Base-by-base conservation (phyloP, 805 yeast genomes). In the Candida vaughaniae region DNA sequence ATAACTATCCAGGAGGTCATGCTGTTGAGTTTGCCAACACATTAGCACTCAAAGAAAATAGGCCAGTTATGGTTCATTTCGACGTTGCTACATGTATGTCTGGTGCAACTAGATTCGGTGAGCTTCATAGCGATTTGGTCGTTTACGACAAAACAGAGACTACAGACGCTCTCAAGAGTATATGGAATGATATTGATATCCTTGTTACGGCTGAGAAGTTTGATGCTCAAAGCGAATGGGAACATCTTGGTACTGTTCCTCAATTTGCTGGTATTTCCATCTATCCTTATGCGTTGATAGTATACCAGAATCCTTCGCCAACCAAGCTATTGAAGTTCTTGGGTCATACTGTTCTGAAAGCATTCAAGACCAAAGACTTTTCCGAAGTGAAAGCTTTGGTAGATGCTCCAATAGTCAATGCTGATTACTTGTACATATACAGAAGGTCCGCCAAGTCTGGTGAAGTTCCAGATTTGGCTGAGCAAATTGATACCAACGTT, bases 1-100 rank as follows among this genome's bases (percentile, higher is more conserved):
- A 66, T 56, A 91, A 91, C 57, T 91, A 91, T 54, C 95, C 96
- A 2, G 97, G 97, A 9, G 97, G 96, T 0, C 69, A 61, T 1
- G 95, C 96, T 0, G 60, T 89, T 22, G 42, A 53, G 11, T 51
- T 52, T 16, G 69, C 85, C 40, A 84, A 87, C 49, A 48, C 65
- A 7, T 54, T 64, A 8, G 41, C 30, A 3, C 54, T 63, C 14
- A 14, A 18, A n/a, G 18, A 31, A 12, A 18, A 20, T 25, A 17
- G 14, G 10, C 10, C 18, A 4, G 45, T 43, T 6, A 41, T 69
- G 0, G 78, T 90, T 7, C 95, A 90, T 57, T 62, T 87, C 63
- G 95, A 85, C 50, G 81, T 82, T 3, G 77, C 85, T 0, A 73
- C 91, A 0, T 86, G 95, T 51, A 88, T 87, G 93, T 79, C 91